These are phyloP conservation scores for Microglena sp. DNA, from an alignment of 139 green algal species.

Conservation along the genomic window DNA sequence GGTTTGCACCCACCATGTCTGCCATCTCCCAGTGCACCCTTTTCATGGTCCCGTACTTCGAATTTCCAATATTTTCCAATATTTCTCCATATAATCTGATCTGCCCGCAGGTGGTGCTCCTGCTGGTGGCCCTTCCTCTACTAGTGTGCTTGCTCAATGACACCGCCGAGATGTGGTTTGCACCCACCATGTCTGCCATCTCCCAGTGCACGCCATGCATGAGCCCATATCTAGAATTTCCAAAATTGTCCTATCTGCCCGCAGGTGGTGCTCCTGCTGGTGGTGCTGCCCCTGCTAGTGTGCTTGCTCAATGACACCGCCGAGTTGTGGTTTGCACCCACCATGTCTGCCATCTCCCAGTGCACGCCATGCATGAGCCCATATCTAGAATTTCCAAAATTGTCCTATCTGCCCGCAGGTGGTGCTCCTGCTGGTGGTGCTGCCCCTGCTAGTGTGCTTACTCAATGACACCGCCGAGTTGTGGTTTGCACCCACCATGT, in stretches of 20 bases:
- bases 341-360: conserved; percentile 5
- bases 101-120: background rate
- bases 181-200: conserved; percentile 2
- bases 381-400: too few species aligned
- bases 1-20: conserved; percentile 2
- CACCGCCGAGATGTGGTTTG: background rate
- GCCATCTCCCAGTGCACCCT: conserved; percentile 2
- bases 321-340: conserved; percentile 1
- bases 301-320: background rate
- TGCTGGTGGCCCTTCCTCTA: background rate
- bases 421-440: too few species aligned
- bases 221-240: background rate
- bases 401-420: too few species aligned
- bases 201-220: conserved; percentile 1
- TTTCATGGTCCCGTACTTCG: too few species aligned
- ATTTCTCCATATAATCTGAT: too few species aligned
- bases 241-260: too few species aligned
- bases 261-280: background rate
- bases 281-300: background rate
- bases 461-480: too few species aligned
- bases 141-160: conserved; percentile 2
- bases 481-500: too few species aligned
- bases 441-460: too few species aligned
- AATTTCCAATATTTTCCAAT: too few species aligned
- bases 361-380: background rate